Percentiles rank a stretch among this genome's conserved stretches.
phyloP scores from a whole-genome alignment of 352 stramenopile genomes.

The Pythium utonaiense region DNA sequence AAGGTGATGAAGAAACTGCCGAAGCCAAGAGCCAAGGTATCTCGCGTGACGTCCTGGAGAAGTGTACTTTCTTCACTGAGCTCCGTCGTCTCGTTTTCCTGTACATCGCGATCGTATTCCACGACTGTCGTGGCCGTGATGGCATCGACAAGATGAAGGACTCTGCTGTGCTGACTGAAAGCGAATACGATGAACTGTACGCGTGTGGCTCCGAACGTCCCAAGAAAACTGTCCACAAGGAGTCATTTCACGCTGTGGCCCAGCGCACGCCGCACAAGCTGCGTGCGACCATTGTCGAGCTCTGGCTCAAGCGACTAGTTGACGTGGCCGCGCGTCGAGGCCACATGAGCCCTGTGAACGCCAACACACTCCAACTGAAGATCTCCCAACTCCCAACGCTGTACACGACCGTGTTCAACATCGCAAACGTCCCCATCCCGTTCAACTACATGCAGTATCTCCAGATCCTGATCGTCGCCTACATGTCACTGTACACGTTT shows the following conservation, averaged over 20 bases:
- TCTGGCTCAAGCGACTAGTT: slow-evolving; percentile 76
- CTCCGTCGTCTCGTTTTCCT: slow-evolving; percentile 73
- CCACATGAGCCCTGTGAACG: slow-evolving; percentile 52
- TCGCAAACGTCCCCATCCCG: slow-evolving; percentile 80
- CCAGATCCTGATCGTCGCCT: slow-evolving; percentile 58
- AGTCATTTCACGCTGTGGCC: slow-evolving; percentile 56
- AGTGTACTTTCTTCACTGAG: slow-evolving; percentile 77
- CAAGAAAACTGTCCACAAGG: slow-evolving; percentile 36
- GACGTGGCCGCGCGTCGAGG: slow-evolving; percentile 58
- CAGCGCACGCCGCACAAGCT: slow-evolving; percentile 68
- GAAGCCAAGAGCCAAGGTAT: slow-evolving; percentile 26
- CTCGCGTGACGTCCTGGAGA: slow-evolving; percentile 54
- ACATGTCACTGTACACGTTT: slow-evolving; percentile 83
- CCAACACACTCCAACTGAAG: slow-evolving; percentile 60
- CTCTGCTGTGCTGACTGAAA: slow-evolving; percentile 49
- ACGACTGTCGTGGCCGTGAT: slow-evolving; percentile 66
- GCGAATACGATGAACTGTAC: slow-evolving; percentile 70
- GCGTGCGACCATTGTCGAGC: slow-evolving; percentile 68
- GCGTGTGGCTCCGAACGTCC: slow-evolving; percentile 59
- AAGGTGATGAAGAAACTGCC: slow-evolving; percentile 7
- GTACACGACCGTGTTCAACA: slow-evolving; percentile 83
- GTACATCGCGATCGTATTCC: slow-evolving; percentile 83
- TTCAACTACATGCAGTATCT: slow-evolving; percentile 88
- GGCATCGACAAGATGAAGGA: slow-evolving; percentile 65
- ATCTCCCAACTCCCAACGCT: slow-evolving; percentile 62